Base-by-base conservation (phyloP, 1,284 basidiomycete genomes). In the Termitomyces sp. region DNA sequence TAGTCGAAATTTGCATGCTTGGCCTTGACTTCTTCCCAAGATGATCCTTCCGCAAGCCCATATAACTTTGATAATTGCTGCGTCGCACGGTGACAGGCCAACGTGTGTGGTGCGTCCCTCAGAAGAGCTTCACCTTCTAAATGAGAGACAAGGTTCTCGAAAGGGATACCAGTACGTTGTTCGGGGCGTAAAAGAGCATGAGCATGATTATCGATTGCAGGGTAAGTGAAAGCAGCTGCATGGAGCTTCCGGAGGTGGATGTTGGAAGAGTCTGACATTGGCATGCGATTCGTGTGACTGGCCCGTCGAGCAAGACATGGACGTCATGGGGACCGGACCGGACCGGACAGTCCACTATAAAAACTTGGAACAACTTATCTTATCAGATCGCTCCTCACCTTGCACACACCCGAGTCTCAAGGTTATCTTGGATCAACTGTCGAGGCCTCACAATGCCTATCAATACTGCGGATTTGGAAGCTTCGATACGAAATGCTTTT, bases 151-250 rank as follows among this genome's bases (percentile, higher is more conserved):
- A 86, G 62, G 0, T 78, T 79, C 54, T 88, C 82, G 54, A 88
- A 78, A 0, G 80, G 73, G 9, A 84, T 63, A 1, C 63, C 63
- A 41, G 76, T 60, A 24, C 79, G 76, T 48, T 78, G 62, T 21
- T 69, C 66, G 10, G 68, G 71, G 24, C 71, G 68, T 33, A 90
- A 72, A 24, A 90, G 71, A 1, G 86, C 84, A 63, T 90, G 87
- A 0, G 86, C 83, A 62, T 90, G 87, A 62, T 88, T 88, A 68
- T 89, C 87, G 62, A 87, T 85, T 0, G 71, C 71, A 33, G 72
- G 73, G 41, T 72, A 72, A 1, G 56, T 62, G 34, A 69, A 66
- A 24, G 68, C 67, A n/a, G 69, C 61, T 21, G 18, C 9, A 41
- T 31, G 18, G 16, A 48, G 38, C 18, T 16, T 19, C 18, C n/a